Evolutionary conservation across 176 grass and related monocot species (phyloP).

Genomic region (Metroxylon sagu): DNA sequence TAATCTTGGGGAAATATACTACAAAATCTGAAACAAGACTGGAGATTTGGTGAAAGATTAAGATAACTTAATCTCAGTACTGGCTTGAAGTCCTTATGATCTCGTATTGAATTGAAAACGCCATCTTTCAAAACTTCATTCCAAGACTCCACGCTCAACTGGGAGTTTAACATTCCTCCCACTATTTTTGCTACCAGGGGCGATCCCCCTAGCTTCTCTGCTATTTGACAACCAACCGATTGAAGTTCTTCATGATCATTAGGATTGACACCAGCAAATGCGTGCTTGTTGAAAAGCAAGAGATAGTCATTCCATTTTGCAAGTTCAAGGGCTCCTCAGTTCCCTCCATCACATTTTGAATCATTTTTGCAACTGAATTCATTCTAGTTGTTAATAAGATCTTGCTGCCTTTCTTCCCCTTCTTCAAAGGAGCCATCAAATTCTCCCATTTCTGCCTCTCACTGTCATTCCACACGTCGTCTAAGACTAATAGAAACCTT

Average conservation of each 20-base stretch:
- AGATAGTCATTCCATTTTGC: not conserved
- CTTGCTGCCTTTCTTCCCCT: constrained; percentile 24
- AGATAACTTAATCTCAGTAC: constrained; percentile 22
- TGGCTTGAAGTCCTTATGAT: constrained; percentile 15
- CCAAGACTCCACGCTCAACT: constrained; percentile 21
- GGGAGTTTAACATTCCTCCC: constrained; percentile 28
- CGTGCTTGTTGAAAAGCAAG: constrained; percentile 25
- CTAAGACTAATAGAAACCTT: constrained; percentile 40
- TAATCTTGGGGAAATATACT: constrained; percentile 31
- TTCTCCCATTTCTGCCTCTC: constrained; percentile 15
- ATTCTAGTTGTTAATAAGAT: constrained; percentile 29
- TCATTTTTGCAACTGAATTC: not conserved
- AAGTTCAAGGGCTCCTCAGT: too few relatives aligned
- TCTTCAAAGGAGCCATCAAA: constrained; percentile 20
- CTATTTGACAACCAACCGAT: constrained; percentile 28
- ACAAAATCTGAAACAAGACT: constrained; percentile 29
- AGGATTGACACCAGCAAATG: constrained; percentile 26
- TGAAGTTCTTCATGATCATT: constrained; percentile 15
- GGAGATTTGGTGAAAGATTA: constrained; percentile 11
- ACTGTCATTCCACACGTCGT: constrained; percentile 33
- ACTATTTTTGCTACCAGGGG: constrained; percentile 39
- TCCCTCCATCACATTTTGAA: not conserved
- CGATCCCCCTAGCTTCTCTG: constrained; percentile 24
- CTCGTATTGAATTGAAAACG: constrained; percentile 21
- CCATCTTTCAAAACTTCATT: constrained; percentile 18